These are phyloP conservation scores for Teunomyces stri DNA, from an alignment of 805 yeast genomes.

Conservation along the genomic window DNA sequence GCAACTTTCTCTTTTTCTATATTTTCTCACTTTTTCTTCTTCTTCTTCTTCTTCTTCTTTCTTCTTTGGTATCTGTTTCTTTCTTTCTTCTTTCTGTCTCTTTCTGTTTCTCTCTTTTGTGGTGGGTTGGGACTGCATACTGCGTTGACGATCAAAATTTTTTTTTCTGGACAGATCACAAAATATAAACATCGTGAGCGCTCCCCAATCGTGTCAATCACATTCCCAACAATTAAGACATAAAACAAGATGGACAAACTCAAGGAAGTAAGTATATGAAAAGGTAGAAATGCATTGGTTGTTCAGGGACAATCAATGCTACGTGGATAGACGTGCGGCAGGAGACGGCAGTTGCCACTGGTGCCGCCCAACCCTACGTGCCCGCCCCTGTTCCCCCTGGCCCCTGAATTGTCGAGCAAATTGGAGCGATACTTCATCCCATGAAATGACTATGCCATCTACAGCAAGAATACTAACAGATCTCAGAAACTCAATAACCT, in stretches of 20 bases:
- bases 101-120: no score
- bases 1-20: no score
- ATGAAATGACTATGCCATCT: background rate
- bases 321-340: no score
- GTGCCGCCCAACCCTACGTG: background rate
- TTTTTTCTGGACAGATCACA: conserved; percentile 12
- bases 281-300: background rate
- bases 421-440: no score
- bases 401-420: background rate
- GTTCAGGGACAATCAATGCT: no score
- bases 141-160: conserved; percentile 4
- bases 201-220: conserved; percentile 1
- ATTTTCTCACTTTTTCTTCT: no score
- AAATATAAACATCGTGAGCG: conserved; percentile 6
- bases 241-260: conserved; percentile 51
- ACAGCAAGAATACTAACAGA: conserved; percentile 2
- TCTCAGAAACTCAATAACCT: conserved; percentile 77
- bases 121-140: background rate
- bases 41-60: no score
- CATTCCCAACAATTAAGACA: conserved; percentile 2
- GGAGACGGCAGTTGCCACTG: background rate
- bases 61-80: no score
- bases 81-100: background rate
- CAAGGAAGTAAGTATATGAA: conserved; percentile 49
- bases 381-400: background rate